Evolutionary conservation across 805 yeast genomes (phyloP).

Genomic region (Wickerhamiella allomyrinae): DNA sequence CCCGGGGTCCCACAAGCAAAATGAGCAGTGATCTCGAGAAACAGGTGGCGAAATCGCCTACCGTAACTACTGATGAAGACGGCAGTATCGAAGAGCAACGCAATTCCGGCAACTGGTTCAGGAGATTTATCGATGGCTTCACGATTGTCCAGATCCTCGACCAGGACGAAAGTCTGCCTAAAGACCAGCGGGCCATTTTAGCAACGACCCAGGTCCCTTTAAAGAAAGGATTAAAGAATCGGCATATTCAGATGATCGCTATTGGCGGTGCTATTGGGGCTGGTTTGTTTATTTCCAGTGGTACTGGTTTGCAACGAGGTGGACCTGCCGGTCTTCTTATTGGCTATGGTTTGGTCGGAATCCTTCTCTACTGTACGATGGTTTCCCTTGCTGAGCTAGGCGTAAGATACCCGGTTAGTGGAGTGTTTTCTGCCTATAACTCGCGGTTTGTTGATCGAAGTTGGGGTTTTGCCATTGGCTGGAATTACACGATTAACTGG

Average conservation of each 20-base stretch:
- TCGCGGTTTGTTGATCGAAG: conserved; percentile 46
- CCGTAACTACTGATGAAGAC: background rate
- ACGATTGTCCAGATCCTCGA: conserved; percentile 31
- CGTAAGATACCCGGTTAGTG: conserved; percentile 44
- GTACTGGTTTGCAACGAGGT: conserved; percentile 32
- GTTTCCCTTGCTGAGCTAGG: conserved; percentile 58
- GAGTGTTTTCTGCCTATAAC: conserved; percentile 43
- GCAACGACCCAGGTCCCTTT: conserved; percentile 14
- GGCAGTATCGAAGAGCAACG: background rate
- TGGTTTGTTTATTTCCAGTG: conserved; percentile 44
- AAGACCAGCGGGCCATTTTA: conserved; percentile 17
- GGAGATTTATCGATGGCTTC: conserved; percentile 25
- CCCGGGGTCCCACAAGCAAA: too few relatives aligned
- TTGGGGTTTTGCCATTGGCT: conserved; percentile 52
- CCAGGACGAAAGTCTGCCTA: conserved; percentile 25
- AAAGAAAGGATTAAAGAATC: conserved; percentile 25
- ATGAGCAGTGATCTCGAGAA: too few relatives aligned
- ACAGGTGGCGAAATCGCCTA: background rate
- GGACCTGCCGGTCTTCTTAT: conserved; percentile 48
- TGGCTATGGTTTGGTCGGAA: conserved; percentile 46
- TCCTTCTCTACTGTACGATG: conserved; percentile 49
- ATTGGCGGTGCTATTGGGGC: conserved; percentile 80
- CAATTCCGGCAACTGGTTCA: background rate
- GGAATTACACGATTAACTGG: conserved; percentile 52
- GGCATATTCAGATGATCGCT: conserved; percentile 45